Percentiles rank a stretch among this genome's conserved stretches.
Evolutionary conservation across 495 filamentous ascomycete genomes (phyloP).

Genomic region (Penicillium maclennaniae): DNA sequence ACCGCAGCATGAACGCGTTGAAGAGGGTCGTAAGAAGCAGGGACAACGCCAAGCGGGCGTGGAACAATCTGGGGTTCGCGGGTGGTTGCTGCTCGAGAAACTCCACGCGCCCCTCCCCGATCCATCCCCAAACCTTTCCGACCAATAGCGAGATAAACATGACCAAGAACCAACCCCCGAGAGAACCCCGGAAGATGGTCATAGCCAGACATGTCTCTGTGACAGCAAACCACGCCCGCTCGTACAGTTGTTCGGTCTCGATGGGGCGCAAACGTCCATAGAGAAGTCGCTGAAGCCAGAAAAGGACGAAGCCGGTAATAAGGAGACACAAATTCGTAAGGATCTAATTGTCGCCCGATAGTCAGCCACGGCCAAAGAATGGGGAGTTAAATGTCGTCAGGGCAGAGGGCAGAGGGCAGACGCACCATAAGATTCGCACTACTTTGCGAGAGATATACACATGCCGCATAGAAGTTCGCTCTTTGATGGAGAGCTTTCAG

Average conservation of each 20-base stretch:
- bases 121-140: slow-evolving; percentile 97
- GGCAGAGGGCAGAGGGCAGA: slow-evolving; percentile 1
- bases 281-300: slow-evolving; percentile 82
- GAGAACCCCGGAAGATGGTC: slow-evolving; percentile 96
- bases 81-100: slow-evolving; percentile 93
- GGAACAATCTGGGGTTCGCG: slow-evolving; percentile 84
- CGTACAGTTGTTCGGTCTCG: slow-evolving; percentile 94
- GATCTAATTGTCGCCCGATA: slow-evolving; percentile 51
- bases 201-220: slow-evolving; percentile 96
- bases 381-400: background rate
- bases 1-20: slow-evolving; percentile 70
- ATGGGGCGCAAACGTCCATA: slow-evolving; percentile 89
- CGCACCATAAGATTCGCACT: slow-evolving; percentile 89
- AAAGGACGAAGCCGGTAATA: slow-evolving; percentile 68
- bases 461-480: slow-evolving; percentile 95
- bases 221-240: slow-evolving; percentile 95
- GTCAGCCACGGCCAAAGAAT: slow-evolving; percentile 6
- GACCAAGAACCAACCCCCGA: slow-evolving; percentile 87
- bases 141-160: slow-evolving; percentile 94
- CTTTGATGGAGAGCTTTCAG: slow-evolving; percentile 89
- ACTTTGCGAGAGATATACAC: slow-evolving; percentile 92
- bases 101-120: slow-evolving; percentile 91
- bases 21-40: slow-evolving; percentile 72
- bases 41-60: slow-evolving; percentile 74
- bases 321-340: slow-evolving; percentile 84